A percentile compares a stretch with the other conserved stretches of the same genome.
These are phyloP conservation scores for Starmerella vitae DNA, from an alignment of 805 yeast genomes.

Conservation along the genomic window DNA sequence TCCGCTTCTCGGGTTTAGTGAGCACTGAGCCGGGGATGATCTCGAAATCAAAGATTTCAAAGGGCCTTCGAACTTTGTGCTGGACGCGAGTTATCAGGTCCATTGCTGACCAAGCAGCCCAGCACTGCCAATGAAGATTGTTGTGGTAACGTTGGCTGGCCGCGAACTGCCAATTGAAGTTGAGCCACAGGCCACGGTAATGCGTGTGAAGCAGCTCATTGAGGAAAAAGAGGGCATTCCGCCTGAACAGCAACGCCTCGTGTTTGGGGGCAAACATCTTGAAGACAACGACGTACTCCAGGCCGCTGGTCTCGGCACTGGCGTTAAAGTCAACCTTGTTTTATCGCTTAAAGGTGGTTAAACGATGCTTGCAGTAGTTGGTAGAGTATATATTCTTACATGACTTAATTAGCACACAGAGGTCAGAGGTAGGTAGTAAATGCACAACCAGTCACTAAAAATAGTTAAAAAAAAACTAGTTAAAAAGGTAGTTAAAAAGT, in stretches of 20 bases:
- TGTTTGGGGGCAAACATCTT: conserved; percentile 82
- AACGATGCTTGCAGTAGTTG: no score
- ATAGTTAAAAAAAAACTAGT: no score
- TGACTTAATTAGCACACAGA: no score
- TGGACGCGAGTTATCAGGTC: neutral
- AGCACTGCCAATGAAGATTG: conserved; percentile 12
- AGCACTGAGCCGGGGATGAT: conserved; percentile 13
- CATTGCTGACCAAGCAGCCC: neutral
- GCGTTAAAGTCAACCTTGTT: conserved; percentile 79
- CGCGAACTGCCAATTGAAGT: conserved; percentile 24
- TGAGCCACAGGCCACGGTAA: conserved; percentile 32
- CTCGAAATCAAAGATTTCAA: conserved; percentile 13
- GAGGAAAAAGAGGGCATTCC: conserved; percentile 97
- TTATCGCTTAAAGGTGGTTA: conserved; percentile 83
- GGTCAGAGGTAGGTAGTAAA: no score
- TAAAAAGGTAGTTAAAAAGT: no score
- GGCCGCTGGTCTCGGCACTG: conserved; percentile 65
- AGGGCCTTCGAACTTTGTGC: conserved; percentile 4
- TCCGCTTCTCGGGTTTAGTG: conserved; percentile 9
- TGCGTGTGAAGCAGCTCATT: conserved; percentile 73
- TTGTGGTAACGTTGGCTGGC: conserved; percentile 20
- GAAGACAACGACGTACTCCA: conserved; percentile 66
- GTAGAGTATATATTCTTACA: no score
- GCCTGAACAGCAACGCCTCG: conserved; percentile 85
- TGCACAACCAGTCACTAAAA: no score